Conservation (phyloP, 805 yeast genomes). For the Lachancea sp. region DNA sequence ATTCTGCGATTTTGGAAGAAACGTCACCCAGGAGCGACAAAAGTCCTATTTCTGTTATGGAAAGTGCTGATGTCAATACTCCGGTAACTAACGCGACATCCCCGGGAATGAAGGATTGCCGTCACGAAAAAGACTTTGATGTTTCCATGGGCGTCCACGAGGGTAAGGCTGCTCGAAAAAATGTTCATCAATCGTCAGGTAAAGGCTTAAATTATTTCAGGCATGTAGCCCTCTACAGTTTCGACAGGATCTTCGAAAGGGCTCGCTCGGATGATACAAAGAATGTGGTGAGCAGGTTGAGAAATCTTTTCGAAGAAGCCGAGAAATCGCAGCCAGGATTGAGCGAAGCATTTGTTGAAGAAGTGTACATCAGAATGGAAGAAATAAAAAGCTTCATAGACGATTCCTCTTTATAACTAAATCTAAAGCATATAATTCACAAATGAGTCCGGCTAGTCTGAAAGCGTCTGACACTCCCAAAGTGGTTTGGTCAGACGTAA, state of each 20-base stretch:
- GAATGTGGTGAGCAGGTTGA: slow-evolving; percentile 39
- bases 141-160: slow-evolving; percentile 8
- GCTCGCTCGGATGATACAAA: slow-evolving; percentile 48
- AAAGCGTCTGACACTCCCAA: not conserved
- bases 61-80: slow-evolving; percentile 4
- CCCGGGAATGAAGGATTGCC: slow-evolving; percentile 5
- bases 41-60: slow-evolving; percentile 8
- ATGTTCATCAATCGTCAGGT: slow-evolving; percentile 12
- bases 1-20: slow-evolving; percentile 1
- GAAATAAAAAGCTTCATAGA: slow-evolving; percentile 11
- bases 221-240: slow-evolving; percentile 40
- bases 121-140: slow-evolving; percentile 6
- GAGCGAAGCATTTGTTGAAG: slow-evolving; percentile 60
- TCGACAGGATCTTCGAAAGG: slow-evolving; percentile 43
- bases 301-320: slow-evolving; percentile 35
- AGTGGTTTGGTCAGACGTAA: not conserved
- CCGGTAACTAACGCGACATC: slow-evolving; percentile 8
- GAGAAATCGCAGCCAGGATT: slow-evolving; percentile 58
- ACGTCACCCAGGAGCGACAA: slow-evolving; percentile 6
- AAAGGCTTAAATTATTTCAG: slow-evolving; percentile 33
- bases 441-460: not conserved
- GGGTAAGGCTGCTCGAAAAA: slow-evolving; percentile 12
- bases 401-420: slow-evolving; percentile 4
- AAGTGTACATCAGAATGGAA: slow-evolving; percentile 40
- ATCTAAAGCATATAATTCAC: not conserved